Base-by-base conservation (phyloP, 1,139 yeast species). In the Scheffersomyces segobiensis region DNA sequence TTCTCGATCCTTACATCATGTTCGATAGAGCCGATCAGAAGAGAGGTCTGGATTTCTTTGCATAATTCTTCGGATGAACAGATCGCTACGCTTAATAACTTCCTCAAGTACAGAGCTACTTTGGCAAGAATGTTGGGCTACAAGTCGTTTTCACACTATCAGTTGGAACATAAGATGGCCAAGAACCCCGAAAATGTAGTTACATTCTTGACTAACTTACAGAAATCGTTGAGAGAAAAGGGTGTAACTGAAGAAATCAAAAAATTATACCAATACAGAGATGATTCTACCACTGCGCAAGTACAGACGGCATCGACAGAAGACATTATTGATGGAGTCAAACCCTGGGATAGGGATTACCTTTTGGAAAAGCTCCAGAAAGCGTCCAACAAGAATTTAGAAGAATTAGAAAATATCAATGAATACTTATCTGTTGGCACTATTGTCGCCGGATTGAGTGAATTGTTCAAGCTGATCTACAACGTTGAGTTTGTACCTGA, bases 321-420 rank as follows among this genome's bases (percentile, higher is more conserved):
- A 39, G 82, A 81, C 19, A 72, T 87, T 5, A n/a, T 85, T 3
- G 72, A 73, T 19, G 71, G 75, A 19, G 79, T 92, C 48, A 84
- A 87, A 62, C 97, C 97, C 1, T 95, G 99, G 99, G 99, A 95
- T 71, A 81, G 97, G 59, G 97, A 93, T 63, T 93, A 84, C 70
- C 81, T 88, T 59, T 65, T 76, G 26, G 59, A 60, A 5, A 65
- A 67, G 55, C 55, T 65, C 17, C 71, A 70, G 53, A 54, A 60
- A 2, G 53, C 51, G 10, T 48, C 26, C 14, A 52, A 58, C n/a
- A 54, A 56, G 19, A 52, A 55, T 5, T 18, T 53, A 17, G 39
- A 21, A n/a, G 53, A 46, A 5, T 56, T 57, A 8, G 52, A 61
- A 0, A 26, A 53, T n/a, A 62, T 65, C 39, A 57, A 54, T 21